Percentiles rank a stretch among this genome's conserved stretches.
Evolutionary conservation across 306 rosid genomes (phyloP).

Genomic region (Delonix regia): DNA sequence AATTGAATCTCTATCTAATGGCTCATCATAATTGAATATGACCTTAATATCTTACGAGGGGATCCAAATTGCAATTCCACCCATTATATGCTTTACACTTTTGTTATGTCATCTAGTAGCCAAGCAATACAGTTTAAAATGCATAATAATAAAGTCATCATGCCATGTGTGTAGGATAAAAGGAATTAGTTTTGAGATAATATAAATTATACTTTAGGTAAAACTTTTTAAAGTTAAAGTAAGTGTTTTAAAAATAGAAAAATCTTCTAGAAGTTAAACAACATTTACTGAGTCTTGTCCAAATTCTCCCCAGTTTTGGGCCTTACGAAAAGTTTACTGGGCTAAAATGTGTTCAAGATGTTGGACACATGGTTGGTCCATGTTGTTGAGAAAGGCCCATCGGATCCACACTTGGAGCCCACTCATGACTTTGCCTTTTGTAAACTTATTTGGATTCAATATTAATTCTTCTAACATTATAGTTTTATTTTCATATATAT

Average conservation of each 20-base stretch:
- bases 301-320: too few species aligned
- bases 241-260: too few species aligned
- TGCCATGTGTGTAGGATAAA: not conserved
- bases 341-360: not conserved
- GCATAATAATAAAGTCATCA: conserved; percentile 12
- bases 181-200: too few species aligned
- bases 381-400: not conserved
- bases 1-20: too few species aligned
- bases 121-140: not conserved
- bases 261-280: too few species aligned
- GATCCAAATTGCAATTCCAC: too few species aligned
- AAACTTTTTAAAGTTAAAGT: too few species aligned
- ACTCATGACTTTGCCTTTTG: not conserved
- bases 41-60: too few species aligned
- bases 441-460: not conserved
- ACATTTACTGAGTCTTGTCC: too few species aligned
- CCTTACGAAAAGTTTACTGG: not conserved
- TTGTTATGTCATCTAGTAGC: not conserved
- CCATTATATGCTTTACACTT: not conserved
- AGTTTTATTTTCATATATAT: not conserved
- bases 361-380: not conserved
- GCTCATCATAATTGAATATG: too few species aligned
- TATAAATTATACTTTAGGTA: too few species aligned
- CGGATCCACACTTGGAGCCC: not conserved
- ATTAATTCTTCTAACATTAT: not conserved